phyloP scores from a whole-genome alignment of 2,329 filamentous ascomycete genomes.

The Pseudogymnoascus sp. region DNA sequence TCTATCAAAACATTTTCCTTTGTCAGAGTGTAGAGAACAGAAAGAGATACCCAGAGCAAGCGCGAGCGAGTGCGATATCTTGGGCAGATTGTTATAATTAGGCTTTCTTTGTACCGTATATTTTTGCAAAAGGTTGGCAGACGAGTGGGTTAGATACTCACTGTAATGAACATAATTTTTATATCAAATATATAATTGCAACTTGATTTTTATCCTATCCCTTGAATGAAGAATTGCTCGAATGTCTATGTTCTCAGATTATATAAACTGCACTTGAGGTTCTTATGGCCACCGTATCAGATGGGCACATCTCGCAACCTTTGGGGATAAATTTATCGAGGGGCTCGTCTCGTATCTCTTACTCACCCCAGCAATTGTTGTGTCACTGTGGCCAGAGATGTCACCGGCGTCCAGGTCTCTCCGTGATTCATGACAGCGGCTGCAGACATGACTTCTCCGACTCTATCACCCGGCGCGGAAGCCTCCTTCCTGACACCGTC shows the following conservation, averaged over 20 bases:
- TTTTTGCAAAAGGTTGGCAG: conserved; percentile 2
- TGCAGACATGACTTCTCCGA: not conserved
- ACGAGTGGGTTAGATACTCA: conserved; percentile 8
- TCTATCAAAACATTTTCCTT: conserved; percentile 1
- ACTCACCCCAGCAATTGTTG: not conserved
- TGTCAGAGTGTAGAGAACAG: conserved; percentile 8
- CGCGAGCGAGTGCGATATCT: conserved; percentile 6
- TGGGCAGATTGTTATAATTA: conserved; percentile 8
- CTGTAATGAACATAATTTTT: conserved; percentile 9
- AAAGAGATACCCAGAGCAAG: not conserved
- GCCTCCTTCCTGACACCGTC: not conserved
- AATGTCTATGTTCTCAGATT: too few species aligned
- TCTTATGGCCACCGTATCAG: not conserved
- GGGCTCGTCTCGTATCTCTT: not conserved
- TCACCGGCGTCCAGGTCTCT: not conserved
- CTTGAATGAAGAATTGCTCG: too few species aligned
- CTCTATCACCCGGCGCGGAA: not conserved
- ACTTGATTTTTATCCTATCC: not conserved
- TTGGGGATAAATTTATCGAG: conserved; percentile 8
- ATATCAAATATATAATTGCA: not conserved
- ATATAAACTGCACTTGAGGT: not conserved
- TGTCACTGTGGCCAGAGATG: not conserved
- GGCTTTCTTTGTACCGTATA: conserved; percentile 6
- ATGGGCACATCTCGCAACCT: not conserved
- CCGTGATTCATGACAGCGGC: not conserved